phyloP scores from a whole-genome alignment of 1,284 basidiomycete genomes.

The Puccinia coronata region DNA sequence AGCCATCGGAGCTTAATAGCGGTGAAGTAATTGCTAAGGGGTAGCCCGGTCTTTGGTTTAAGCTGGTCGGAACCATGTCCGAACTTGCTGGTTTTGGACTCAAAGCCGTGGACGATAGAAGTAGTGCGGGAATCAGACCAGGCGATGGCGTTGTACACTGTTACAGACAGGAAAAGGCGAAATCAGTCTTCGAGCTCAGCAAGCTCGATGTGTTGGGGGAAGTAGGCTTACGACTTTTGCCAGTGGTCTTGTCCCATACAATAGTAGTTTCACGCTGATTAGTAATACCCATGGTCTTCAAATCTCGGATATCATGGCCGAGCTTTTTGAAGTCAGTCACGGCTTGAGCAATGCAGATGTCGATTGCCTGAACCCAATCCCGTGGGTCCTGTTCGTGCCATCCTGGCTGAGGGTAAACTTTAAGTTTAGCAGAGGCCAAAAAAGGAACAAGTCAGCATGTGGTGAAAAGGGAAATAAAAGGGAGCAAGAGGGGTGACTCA shows the following conservation, averaged over 20 bases:
- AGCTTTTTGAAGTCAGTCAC: conserved; percentile 71
- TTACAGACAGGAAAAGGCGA: not conserved
- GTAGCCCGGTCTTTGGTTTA: conserved; percentile 70
- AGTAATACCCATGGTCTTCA: conserved; percentile 95
- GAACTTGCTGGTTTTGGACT: conserved; percentile 3
- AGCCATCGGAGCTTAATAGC: conserved; percentile 93
- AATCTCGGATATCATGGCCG: conserved; percentile 73
- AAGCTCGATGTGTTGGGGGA: conserved; percentile 62
- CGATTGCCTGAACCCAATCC: conserved; percentile 77
- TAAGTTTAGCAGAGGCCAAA: no score
- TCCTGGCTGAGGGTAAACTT: conserved; percentile 60
- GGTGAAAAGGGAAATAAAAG: not conserved
- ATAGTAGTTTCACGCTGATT: conserved; percentile 97
- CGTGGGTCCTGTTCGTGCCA: conserved; percentile 95
- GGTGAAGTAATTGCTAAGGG: conserved; percentile 61
- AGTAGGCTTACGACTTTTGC: conserved; percentile 77
- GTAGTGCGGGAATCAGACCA: conserved; percentile 95
- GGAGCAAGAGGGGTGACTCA: not conserved
- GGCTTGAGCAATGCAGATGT: conserved; percentile 75
- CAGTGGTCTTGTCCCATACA: conserved; percentile 73
- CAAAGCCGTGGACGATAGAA: conserved; percentile 69
- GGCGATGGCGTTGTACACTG: conserved; percentile 69
- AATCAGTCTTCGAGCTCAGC: not conserved
- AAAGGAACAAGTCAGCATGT: not conserved
- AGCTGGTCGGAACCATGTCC: conserved; percentile 70